Evolutionary conservation across 176 grass and related monocot species (phyloP).

Genomic region (Zoysia japonica): DNA sequence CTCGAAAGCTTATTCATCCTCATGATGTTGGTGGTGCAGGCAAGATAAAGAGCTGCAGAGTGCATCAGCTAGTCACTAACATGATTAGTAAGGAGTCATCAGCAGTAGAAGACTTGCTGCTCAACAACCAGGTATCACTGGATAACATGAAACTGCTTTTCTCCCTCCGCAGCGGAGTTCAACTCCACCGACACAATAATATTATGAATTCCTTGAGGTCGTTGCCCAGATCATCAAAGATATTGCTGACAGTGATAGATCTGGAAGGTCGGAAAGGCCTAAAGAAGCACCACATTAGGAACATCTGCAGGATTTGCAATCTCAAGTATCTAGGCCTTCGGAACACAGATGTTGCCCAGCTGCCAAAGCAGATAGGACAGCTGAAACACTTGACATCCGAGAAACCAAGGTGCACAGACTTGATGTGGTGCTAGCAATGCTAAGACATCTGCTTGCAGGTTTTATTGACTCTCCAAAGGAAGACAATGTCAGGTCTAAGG

Average conservation of each 20-base stretch:
- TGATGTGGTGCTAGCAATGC: neutral
- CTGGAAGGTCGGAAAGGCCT: constrained; percentile 6
- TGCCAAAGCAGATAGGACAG: constrained; percentile 11
- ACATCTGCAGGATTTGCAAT: neutral
- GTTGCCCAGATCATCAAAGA: neutral
- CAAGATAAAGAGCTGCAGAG: no score
- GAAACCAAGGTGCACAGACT: constrained; percentile 10
- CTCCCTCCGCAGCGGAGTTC: no score
- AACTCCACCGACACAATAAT: no score
- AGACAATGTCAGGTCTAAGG: neutral
- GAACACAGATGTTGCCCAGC: constrained; percentile 11
- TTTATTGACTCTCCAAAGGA: neutral
- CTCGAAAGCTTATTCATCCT: no score
- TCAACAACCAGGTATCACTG: no score
- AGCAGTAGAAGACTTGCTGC: no score
- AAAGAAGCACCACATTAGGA: neutral
- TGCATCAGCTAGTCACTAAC: no score
- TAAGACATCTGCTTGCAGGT: constrained; percentile 31
- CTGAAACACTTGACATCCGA: constrained; percentile 23
- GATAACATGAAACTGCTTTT: no score
- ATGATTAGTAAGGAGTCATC: no score
- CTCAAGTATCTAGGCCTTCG: constrained; percentile 32
- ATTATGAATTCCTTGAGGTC: neutral
- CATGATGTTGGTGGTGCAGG: no score
- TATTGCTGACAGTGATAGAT: constrained; percentile 15